Evolutionary conservation across 2,329 filamentous ascomycete genomes (phyloP), one percentile per base, ranked within the genome.

Genomic region (Fusarium coffeatum): DNA sequence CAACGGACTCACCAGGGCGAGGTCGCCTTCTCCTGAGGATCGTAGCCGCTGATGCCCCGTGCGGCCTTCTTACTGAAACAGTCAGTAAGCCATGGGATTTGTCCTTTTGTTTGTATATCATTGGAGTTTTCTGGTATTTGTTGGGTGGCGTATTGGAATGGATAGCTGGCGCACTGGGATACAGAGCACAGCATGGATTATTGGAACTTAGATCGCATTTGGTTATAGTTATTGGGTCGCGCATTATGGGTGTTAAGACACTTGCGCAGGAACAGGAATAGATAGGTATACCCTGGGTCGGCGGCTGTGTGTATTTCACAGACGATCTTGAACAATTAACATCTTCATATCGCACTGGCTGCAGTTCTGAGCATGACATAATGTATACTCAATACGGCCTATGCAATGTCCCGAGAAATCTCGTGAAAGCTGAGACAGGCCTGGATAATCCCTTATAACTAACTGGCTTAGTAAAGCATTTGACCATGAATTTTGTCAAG

Each of bases 1-100:
- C 13, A 75, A 71, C 56, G 78, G 72, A 48, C 59, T 75, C 18
- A 63, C 62, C n/a, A 56, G 70, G 41, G 55, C 58, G 8, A 72
- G 71, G 34, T 77, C 70, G 6, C 74, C 65, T 27, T 72, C 74
- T 12, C 72, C 74, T 7, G 75, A 76, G 48, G 75, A 76, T 46
- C 73, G 77, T 16, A 64, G 42, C 49, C 69, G 69, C 62, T 76
- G 23, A 68, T 49, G 25, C 47, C 25, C 28, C 15, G 28, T n/a
- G 54, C 37, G 49, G 27, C 34, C 18, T 47, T 28, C 37, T 48
- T 64, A 20, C 13, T 53, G 42, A 43, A 50, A 60, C 28, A 48
- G 54, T 45, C 15, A 46, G 43, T 37, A 30, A 55, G 67, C 54
- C 50, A 71, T 46, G 18, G 43, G 28, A 53, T 40, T 46, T 64